Base-by-base conservation (phyloP, 148 eudicot species). In the Diospyros kaki region DNA sequence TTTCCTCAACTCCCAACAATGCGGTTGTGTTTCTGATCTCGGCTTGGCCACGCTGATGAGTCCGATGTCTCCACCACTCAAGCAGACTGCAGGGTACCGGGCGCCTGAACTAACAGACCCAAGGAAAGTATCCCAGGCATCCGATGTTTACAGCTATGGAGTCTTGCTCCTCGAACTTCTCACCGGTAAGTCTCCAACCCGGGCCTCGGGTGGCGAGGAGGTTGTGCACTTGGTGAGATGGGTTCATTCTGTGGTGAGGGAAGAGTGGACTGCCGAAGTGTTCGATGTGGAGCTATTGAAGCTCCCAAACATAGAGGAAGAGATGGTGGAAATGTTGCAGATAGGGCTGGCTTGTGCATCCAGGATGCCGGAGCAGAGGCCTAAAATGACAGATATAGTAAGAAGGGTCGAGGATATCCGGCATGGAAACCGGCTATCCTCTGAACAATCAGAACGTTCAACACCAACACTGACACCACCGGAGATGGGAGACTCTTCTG, bases 201-300 rank as follows among this genome's bases (percentile, higher is more conserved):
- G 69, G 56, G 18, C 76, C 15, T 58, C 82, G 1, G 78, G 80
- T 1, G 72, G 78, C 40, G 90, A 79, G 1, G 93, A 90, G 71
- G 90, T 81, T 0, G 76, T 77, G 48, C 82, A 80, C 69, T 45
- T 92, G 58, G 97, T 92, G 1, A 80, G 82, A 77, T 92, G 97
- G 97, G 94, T 92, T 58, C 77, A 84, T 45, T 88, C 94, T 2
- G 93, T 92, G 6, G 93, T 92, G 12, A 81, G 89, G 62, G 97
- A 92, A 77, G 97, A 92, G 75, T 92, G 97, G 97, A 92, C 97
- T 0, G 91, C 90, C 12, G 97, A 92, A 76, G 97, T 92, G 42
- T 92, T 92, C 65, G 97, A 92, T 76, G 76, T 84, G 42, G 94
- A 87, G 79, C 86, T 92, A 12, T 39, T 90, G 52, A 87, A 69